Conservation (phyloP, 2,329 filamentous ascomycete genomes). For the Fusarium sp. region DNA sequence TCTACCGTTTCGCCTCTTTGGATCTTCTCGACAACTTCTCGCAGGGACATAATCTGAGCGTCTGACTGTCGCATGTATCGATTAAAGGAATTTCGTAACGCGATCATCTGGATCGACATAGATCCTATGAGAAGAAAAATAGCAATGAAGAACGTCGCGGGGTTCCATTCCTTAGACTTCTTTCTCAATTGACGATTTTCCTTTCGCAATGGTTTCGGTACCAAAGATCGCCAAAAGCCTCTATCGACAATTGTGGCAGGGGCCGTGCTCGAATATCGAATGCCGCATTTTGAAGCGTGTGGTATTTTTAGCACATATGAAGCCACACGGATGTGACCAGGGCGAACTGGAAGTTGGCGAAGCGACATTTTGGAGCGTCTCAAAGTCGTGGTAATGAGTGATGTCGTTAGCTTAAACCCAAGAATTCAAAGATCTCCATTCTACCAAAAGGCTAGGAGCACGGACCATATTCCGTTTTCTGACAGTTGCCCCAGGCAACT, state of each 20-base stretch:
- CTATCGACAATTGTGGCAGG: conserved; percentile 66
- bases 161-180: conserved; percentile 78
- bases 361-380: conserved; percentile 35
- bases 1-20: conserved; percentile 83
- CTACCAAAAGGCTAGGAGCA: conserved; percentile 39
- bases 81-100: conserved; percentile 79
- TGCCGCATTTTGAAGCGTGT: conserved; percentile 4
- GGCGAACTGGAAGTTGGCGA: conserved; percentile 18
- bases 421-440: conserved; percentile 35
- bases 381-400: conserved; percentile 4
- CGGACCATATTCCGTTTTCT: conserved; percentile 37
- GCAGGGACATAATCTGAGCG: conserved; percentile 79
- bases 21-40: conserved; percentile 79
- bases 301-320: conserved; percentile 11
- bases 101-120: conserved; percentile 94
- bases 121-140: conserved; percentile 92
- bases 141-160: conserved; percentile 83
- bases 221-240: conserved; percentile 77
- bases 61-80: conserved; percentile 82
- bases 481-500: conserved; percentile 57
- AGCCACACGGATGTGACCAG: conserved; percentile 9
- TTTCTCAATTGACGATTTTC: conserved; percentile 56
- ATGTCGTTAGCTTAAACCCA: conserved; percentile 16
- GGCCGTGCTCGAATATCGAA: conserved; percentile 55
- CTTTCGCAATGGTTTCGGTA: conserved; percentile 75